These are phyloP conservation scores for rapeseed (Brassica napus) DNA, from an alignment of 345 rosid species.

Conservation along the genomic window DNA sequence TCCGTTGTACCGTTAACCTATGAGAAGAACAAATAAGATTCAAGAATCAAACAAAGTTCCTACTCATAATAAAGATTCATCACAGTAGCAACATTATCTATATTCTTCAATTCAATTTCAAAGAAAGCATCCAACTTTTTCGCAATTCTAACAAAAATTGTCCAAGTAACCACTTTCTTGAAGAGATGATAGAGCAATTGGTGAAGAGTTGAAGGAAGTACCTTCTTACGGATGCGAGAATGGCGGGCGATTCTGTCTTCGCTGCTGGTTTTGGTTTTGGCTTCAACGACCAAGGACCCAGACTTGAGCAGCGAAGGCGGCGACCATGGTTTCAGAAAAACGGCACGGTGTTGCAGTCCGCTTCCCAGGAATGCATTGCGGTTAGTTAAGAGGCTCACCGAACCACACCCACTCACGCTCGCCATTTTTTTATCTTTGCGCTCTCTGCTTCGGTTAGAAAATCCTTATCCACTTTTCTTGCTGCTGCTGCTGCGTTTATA, in stretches of 20 bases:
- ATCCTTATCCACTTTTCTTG: constrained; percentile 33
- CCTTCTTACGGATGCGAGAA: constrained; percentile 91
- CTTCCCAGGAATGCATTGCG: constrained; percentile 38
- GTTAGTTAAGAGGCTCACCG: constrained; percentile 30
- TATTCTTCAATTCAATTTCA: not conserved
- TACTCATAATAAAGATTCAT: not conserved
- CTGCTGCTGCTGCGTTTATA: constrained; percentile 13
- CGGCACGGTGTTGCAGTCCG: constrained; percentile 37
- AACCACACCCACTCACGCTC: constrained; percentile 41
- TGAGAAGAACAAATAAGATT: not conserved
- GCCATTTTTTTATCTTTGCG: not conserved
- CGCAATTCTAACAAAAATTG: not conserved
- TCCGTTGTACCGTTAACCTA: constrained; percentile 83
- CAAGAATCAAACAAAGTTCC: not conserved
- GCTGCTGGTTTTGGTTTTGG: constrained; percentile 63
- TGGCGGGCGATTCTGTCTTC: constrained; percentile 88
- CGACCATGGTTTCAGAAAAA: constrained; percentile 36
- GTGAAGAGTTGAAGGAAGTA: constrained; percentile 16
- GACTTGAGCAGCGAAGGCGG: constrained; percentile 28
- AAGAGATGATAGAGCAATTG: not conserved
- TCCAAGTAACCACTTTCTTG: not conserved
- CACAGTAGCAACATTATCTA: not conserved
- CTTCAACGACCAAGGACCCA: constrained; percentile 46
- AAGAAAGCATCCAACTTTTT: not conserved
- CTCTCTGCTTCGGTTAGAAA: not conserved